These are phyloP conservation scores for Globisporangium alternatum DNA, from an alignment of 352 stramenopile species.

Conservation along the genomic window DNA sequence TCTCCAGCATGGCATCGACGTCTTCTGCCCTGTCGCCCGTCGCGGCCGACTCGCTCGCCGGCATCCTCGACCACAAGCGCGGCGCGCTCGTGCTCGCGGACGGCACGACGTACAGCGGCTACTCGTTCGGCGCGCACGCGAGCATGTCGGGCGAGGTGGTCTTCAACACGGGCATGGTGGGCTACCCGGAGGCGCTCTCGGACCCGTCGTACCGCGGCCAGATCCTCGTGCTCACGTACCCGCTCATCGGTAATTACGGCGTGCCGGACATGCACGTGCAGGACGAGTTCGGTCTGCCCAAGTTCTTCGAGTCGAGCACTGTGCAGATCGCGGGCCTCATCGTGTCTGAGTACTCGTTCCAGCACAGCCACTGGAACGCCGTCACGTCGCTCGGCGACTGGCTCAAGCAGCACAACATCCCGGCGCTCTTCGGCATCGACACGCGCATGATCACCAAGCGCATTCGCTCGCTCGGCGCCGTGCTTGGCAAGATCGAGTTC, in stretches of 20 bases:
- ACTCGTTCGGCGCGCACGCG: slow-evolving; percentile 79
- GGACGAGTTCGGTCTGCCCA: slow-evolving; percentile 74
- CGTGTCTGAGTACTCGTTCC: slow-evolving; percentile 88
- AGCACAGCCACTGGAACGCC: slow-evolving; percentile 95
- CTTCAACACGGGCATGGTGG: slow-evolving; percentile 98
- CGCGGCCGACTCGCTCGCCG: slow-evolving; percentile 30
- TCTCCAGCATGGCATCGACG: slow-evolving; percentile 33
- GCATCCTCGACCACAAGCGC: slow-evolving; percentile 49
- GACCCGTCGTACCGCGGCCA: slow-evolving; percentile 96
- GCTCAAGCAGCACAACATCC: slow-evolving; percentile 91
- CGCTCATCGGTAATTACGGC: slow-evolving; percentile 96
- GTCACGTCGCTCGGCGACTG: slow-evolving; percentile 88
- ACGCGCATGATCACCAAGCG: slow-evolving; percentile 94
- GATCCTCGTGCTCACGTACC: slow-evolving; percentile 95
- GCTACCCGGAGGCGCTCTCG: slow-evolving; percentile 96
- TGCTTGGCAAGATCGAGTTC: slow-evolving; percentile 88
- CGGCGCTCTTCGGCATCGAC: slow-evolving; percentile 92
- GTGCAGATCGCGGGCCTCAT: slow-evolving; percentile 94
- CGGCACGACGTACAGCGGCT: slow-evolving; percentile 65
- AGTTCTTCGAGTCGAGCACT: slow-evolving; percentile 91
- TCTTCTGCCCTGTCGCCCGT: slow-evolving; percentile 49
- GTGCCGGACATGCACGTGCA: slow-evolving; percentile 82
- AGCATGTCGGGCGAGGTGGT: slow-evolving; percentile 87
- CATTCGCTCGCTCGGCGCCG: slow-evolving; percentile 89
- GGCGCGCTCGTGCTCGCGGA: slow-evolving; percentile 84